Base-by-base conservation (phyloP, 176 grass and related monocot genomes). In the Oryza punctata region DNA sequence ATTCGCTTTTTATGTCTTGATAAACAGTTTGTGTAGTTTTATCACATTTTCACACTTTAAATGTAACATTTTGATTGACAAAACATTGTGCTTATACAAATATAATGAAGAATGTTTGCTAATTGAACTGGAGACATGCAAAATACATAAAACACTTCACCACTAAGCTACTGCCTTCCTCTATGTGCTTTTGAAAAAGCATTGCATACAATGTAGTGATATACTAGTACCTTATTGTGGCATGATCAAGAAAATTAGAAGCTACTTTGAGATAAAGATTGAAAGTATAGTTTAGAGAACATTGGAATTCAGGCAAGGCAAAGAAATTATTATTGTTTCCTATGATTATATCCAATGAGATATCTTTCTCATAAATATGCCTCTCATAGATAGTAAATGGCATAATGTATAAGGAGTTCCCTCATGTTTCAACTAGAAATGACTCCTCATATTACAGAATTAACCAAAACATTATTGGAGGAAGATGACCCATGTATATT, bases 401-500 rank as follows among this genome's bases (percentile, higher is more conserved):
- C 64, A n/a, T 44, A 65, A 47, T 24, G 24, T 21, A 78, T 18
- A 78, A 78, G 4, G 61, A 46, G 14, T 66, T 21, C 24, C 47
- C 78, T 70, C 46, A 2, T 70, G 65, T 70, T 70, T 70, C 29
- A 81, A 80, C 65, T 80, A 69, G 14, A 49, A 49, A 30, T 4
- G 32, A 8, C 30, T 54, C 29, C 26, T 41, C 4, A 7, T 71
- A 70, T 35, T 61, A 81, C 3, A 69, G 30, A 67, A 80, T 81
- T 45, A 69, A 2, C 41, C 28, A 24, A 25, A 50, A 50, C 5
- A 25, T 64, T 27, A 25, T 25, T 33, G 33, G 3, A 67, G 65
- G 19, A 59, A 68, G 8, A 24, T 24, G 24, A 30, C 21, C 29
- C 67, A 40, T 37, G 47, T 16, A 81, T 19, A 81, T 21, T 81